Percentiles rank a stretch among this genome's conserved stretches.
These are phyloP conservation scores for Vachellia collinsii DNA, from an alignment of 306 rosid species.

Conservation along the genomic window DNA sequence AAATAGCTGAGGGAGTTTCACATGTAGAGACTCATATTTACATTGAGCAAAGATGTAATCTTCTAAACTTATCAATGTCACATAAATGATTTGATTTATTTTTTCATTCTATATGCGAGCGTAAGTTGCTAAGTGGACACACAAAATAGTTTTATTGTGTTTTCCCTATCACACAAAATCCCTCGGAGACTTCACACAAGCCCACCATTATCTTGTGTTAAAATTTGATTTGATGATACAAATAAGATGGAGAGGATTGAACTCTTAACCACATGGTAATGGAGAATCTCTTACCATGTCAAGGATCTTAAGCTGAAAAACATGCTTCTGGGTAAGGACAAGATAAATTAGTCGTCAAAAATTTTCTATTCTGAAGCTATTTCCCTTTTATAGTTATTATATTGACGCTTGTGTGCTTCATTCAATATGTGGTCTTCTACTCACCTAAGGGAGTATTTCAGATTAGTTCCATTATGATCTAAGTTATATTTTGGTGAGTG, in stretches of 20 bases:
- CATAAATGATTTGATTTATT: neutral
- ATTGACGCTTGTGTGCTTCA: conserved; percentile 7
- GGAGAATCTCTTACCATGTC: neutral
- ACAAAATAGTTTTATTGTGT: neutral
- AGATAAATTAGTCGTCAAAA: neutral
- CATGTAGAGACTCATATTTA: neutral
- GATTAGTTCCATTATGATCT: conserved; percentile 24
- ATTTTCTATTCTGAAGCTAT: neutral
- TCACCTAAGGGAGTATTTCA: conserved; percentile 14
- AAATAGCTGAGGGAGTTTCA: neutral
- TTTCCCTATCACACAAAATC: neutral
- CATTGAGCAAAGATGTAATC: neutral
- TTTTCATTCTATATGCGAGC: neutral
- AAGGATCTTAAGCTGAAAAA: neutral
- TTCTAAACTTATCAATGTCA: conserved; percentile 20
- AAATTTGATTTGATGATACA: conserved; percentile 1
- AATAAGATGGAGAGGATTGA: neutral
- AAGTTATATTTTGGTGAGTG: conserved; percentile 23
- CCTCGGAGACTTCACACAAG: neutral
- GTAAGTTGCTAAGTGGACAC: neutral
- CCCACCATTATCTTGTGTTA: neutral
- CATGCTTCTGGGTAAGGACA: conserved; percentile 8
- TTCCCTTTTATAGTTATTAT: conserved; percentile 1
- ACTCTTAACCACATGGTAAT: neutral
- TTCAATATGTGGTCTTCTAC: conserved; percentile 26